Percentiles rank a stretch among this genome's conserved stretches.
Conservation (phyloP, 371 early-diverging fungal species). For the Neoconidiobolus thromboides region DNA sequence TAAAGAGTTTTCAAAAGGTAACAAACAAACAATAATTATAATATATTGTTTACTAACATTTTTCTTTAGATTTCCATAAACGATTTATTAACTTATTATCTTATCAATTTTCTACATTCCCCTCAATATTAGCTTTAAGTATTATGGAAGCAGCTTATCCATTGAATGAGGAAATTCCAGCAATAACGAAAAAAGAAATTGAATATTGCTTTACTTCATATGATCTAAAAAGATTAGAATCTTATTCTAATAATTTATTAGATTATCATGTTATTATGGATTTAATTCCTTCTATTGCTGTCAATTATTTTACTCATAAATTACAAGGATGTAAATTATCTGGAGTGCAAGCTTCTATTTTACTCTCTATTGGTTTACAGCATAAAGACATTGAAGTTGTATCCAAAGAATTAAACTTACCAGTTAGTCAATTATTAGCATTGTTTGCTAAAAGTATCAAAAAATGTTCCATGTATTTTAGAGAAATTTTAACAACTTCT, state of each 20-base stretch:
- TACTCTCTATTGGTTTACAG: conserved; percentile 81
- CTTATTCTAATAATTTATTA: conserved; percentile 80
- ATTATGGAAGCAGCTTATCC: conserved; percentile 48
- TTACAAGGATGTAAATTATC: conserved; percentile 46
- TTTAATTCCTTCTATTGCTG: conserved; percentile 64
- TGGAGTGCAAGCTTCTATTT: conserved; percentile 68
- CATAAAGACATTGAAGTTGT: conserved; percentile 72
- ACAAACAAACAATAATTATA: not conserved
- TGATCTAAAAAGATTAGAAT: conserved; percentile 87
- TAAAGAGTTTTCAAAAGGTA: conserved; percentile 38
- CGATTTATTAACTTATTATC: conserved; percentile 72
- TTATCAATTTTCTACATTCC: conserved; percentile 74
- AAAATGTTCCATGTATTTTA: conserved; percentile 47
- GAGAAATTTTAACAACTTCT: conserved; percentile 25
- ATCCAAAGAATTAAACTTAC: conserved; percentile 65
- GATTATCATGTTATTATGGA: conserved; percentile 95
- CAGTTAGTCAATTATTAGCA: conserved; percentile 73
- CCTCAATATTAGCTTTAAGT: conserved; percentile 55
- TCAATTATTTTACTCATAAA: conserved; percentile 49
- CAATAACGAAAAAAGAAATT: conserved; percentile 28
- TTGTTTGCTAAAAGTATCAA: conserved; percentile 78
- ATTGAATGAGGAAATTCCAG: conserved; percentile 6
- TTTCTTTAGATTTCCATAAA: conserved; percentile 52
- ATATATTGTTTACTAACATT: not conserved
- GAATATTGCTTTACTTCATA: conserved; percentile 49